Base-by-base conservation (phyloP, 2,329 filamentous ascomycete genomes). In the Juglanconis sp. region DNA sequence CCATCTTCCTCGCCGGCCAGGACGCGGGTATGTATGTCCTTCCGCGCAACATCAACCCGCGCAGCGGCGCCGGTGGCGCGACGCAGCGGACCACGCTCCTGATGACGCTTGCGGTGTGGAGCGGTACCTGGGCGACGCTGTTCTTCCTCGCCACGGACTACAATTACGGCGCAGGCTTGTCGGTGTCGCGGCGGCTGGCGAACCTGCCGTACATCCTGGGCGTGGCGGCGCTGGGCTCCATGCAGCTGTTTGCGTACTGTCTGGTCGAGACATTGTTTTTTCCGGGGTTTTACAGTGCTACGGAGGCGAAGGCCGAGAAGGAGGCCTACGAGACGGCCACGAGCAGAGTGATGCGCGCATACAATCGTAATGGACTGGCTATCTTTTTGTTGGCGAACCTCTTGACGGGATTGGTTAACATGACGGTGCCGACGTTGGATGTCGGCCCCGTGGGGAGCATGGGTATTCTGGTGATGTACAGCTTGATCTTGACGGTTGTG, bases 191-290 rank as follows among this genome's bases (percentile, higher is more conserved):
- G 24, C 88, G 95, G 1, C 79, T 98, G 60, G 95, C 94, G 8
- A 99, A 99, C 69, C 81, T 97, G 64, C 92, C 95, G 0, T 99
- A 99, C 72, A 84, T 98, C 48, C 79, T 96, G 49, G 98, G 94
- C 92, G 89, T 96, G 7, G 83, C 87, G n/a, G 88, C 91, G 3
- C 97, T 95, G 79, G 99, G 98, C 77, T 88, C 85, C 63, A 80
- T 83, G n/a, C 92, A 96, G 71, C 79, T 99, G 9, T 78, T 91
- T 7, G 81, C 88, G 1, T 96, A 94, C 73, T 92, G 87, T 68
- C 71, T 87, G 13, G 82, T 95, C 31, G 94, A 99, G 72, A 87
- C 84, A 3, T 32, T 90, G 3, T 87, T 93, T 73, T 96, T 96
- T 73, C 90, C 91, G 0, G 78, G 81, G 2, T 82, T 89, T 5